Evolutionary conservation across 2,329 filamentous ascomycete genomes (phyloP), one percentile per base, ranked within the genome.

Genomic region (Colletotrichum tropicale): DNA sequence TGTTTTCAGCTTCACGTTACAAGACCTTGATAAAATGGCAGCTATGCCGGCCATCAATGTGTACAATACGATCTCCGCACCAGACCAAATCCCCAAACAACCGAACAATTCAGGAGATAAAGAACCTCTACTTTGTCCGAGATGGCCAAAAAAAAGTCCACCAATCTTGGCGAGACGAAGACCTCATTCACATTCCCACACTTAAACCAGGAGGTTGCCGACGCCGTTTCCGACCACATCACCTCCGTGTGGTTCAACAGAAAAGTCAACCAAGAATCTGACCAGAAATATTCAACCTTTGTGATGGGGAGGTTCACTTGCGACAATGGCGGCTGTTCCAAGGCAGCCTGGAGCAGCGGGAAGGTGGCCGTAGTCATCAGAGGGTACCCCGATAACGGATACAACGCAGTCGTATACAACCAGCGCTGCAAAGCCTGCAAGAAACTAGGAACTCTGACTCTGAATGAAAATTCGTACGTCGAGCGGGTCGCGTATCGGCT

Each of bases 361-460:
- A 77, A 61, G 26, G 81, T 87, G 13, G 75, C 81, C 8, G 82
- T 86, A 12, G 78, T 76, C 1, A 86, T 87, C 18, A 80, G 83
- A 13, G 70, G 78, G 52, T 87, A 84, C 55, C 32, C 36, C 0
- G 65, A 61, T 0, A 58, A 79, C 9, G 75, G 77, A 10, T 87
- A 87, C 77, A 85, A 86, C 60, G 85, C 80, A 2, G 55, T 80
- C 10, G 82, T 86, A 0, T 86, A 82, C 72, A 79, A 83, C 55
- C 85, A 87, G 68, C 80, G 80, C 1, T 87, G 85, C 79, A 78
- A 68, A 12, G 3, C 6, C 1, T 87, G 82, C 77, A 77, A 82
- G 15, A 18, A 43, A 9, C 62, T 66, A 36, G 62, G 62, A 16
- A 66, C 16, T 4, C 26, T 66, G 7, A 52, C 62, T 5, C 1